Conservation (phyloP, 441 rosid species). For the Oxalis stricta region DNA sequence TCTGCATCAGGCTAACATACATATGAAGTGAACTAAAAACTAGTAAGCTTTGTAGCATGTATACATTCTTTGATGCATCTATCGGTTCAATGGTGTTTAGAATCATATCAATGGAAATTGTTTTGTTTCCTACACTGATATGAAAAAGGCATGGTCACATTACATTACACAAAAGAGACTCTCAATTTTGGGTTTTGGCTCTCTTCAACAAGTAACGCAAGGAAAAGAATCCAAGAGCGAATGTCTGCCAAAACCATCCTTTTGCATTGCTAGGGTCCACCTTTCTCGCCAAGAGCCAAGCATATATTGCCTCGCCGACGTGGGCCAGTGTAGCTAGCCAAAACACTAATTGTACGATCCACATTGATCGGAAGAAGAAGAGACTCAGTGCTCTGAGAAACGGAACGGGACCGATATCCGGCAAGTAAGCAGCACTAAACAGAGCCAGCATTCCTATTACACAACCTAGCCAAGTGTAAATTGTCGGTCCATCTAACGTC, state of each 20-base stretch:
- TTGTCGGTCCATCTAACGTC: conserved; percentile 68
- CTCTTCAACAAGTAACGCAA: conserved; percentile 56
- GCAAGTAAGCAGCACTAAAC: conserved; percentile 53
- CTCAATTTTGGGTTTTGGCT: no score
- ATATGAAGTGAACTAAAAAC: no score
- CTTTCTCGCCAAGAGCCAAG: conserved; percentile 53
- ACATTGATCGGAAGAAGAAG: conserved; percentile 41
- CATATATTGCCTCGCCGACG: conserved; percentile 47
- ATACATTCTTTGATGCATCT: no score
- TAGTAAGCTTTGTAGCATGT: no score
- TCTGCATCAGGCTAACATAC: no score
- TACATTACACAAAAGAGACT: no score
- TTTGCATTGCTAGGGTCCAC: conserved; percentile 65
- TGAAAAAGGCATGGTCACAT: no score
- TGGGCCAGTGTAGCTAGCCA: conserved; percentile 24
- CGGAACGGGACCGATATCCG: conserved; percentile 55
- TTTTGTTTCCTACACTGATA: no score
- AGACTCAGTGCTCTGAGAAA: conserved; percentile 39
- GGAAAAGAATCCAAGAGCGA: conserved; percentile 54
- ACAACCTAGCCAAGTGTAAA: conserved; percentile 42
- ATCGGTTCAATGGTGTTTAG: no score
- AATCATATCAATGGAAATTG: no score
- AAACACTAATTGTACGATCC: conserved; percentile 26
- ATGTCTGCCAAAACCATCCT: conserved; percentile 90
- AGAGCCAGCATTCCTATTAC: conserved; percentile 35